Base-by-base conservation (phyloP, 2,329 filamentous ascomycete species). In the Venturia nashicola region DNA sequence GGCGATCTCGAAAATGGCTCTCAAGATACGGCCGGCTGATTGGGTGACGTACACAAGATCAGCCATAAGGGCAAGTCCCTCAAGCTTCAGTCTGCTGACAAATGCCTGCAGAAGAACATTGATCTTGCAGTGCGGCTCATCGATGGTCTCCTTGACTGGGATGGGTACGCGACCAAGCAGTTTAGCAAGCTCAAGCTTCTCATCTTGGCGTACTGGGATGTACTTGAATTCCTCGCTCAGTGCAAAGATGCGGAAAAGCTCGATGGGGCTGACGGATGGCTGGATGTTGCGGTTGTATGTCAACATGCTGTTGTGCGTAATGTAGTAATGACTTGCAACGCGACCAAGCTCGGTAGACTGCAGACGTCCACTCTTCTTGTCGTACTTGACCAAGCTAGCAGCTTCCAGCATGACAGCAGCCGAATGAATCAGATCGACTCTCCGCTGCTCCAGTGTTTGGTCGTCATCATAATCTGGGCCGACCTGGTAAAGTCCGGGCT, bases 41-140 rank as follows among this genome's bases (percentile, higher is more conserved):
- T 99, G 95, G 1, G 94, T 99, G 63, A 99, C 93, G 71, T 99
- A 99, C 4, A 99, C 94, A 81, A 99, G 87, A 74, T 99, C 94
- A 36, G 94, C 93, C 93, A 99, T 97, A 67, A 99, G 78, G 2
- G 94, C 94, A 63, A 99, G 81, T 1, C 94, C 94, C 66, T 97
- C 93, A 0, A 99, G 84, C 75, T 93, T 95, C 62, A 99, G 85
- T 62, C 94, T 85, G 59, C 93, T 97, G 65, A 99, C 97, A 72
- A 94, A 99, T 3, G 94, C 94, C 75, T 99, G 94, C 6, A 99
- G 80, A 32, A 99, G 83, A 46, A 99, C 94, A 70, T 99, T 99
- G 77, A 99, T 97, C 80, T 99, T 99, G 65, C 91, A 91, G 68
- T 96, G 91, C 1, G 94, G 87, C 76, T 99, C 94, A 72, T 99